phyloP scores from a whole-genome alignment of 805 yeast genomes.

The Candida takata region DNA sequence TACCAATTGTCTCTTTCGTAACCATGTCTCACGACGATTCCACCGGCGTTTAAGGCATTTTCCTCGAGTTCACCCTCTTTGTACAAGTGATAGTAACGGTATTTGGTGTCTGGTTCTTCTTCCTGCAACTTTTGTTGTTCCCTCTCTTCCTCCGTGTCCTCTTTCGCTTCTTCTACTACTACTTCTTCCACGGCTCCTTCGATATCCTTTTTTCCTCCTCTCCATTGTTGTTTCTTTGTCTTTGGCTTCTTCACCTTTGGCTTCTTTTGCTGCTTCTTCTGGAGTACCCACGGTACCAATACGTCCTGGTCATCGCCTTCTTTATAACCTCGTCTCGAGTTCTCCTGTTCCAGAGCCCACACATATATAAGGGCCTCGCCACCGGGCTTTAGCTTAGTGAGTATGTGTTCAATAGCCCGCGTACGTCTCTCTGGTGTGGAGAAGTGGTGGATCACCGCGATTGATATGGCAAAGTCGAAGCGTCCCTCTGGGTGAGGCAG shows the following conservation, averaged over 20 bases:
- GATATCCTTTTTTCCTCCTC: too few relatives aligned
- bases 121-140: conserved; percentile 11
- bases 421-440: conserved; percentile 76
- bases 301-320: conserved; percentile 92
- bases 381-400: conserved; percentile 47
- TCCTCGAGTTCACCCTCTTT: conserved; percentile 73
- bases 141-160: too few relatives aligned
- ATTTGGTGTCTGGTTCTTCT: conserved; percentile 44
- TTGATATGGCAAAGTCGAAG: conserved; percentile 81
- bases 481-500: conserved; percentile 45
- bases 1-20: conserved; percentile 97
- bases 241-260: conserved; percentile 24
- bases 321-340: conserved; percentile 82
- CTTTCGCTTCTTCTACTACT: conserved; percentile 5
- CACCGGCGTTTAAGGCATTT: conserved; percentile 70
- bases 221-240: conserved; percentile 14
- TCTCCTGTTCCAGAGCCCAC: conserved; percentile 94
- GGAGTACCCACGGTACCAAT: conserved; percentile 90
- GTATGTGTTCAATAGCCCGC: conserved; percentile 63
- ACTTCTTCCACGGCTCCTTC: conserved; percentile 5
- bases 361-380: conserved; percentile 82
- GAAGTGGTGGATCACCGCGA: conserved; percentile 95
- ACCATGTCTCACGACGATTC: conserved; percentile 57
- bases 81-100: conserved; percentile 86
- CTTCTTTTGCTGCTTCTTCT: conserved; percentile 37